These are phyloP conservation scores for Neofusicoccum kwambonambiense DNA, from an alignment of 2,329 filamentous ascomycete species.

Conservation along the genomic window DNA sequence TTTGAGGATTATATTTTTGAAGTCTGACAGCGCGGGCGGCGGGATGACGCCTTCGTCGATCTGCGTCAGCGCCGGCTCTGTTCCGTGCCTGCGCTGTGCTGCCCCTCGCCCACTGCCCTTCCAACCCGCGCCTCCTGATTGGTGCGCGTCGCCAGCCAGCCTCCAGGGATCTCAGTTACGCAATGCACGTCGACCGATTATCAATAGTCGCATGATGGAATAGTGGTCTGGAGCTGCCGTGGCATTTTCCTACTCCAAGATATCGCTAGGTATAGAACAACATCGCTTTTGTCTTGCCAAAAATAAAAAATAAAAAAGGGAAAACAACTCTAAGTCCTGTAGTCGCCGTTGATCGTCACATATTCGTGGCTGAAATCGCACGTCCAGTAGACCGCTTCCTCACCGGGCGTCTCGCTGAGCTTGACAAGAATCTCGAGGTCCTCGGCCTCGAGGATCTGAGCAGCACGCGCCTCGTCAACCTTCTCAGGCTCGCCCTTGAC, in stretches of 20 bases:
- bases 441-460: slow-evolving; percentile 73
- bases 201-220: background rate
- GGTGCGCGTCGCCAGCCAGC: background rate
- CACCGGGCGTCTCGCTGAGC: slow-evolving; percentile 61
- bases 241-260: background rate
- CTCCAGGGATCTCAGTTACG: background rate
- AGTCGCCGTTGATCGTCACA: slow-evolving; percentile 68
- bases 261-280: slow-evolving; percentile 5
- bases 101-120: background rate
- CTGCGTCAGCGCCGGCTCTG: slow-evolving; percentile 6
- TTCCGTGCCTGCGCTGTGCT: background rate
- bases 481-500: slow-evolving; percentile 77
- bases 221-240: background rate
- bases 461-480: slow-evolving; percentile 74
- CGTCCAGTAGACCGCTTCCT: slow-evolving; percentile 76
- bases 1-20: slow-evolving; percentile 13
- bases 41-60: slow-evolving; percentile 18
- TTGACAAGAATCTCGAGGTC: slow-evolving; percentile 74
- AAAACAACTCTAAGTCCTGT: slow-evolving; percentile 51
- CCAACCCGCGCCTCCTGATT: slow-evolving; percentile 3
- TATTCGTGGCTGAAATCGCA: slow-evolving; percentile 87
- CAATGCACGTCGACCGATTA: background rate
- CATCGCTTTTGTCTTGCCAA: background rate
- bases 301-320: background rate
- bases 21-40: background rate